A percentile compares a stretch with the other conserved stretches of the same genome.
phyloP scores from a whole-genome alignment of 2,329 filamentous ascomycete species.

The Cadophora gregata region DNA sequence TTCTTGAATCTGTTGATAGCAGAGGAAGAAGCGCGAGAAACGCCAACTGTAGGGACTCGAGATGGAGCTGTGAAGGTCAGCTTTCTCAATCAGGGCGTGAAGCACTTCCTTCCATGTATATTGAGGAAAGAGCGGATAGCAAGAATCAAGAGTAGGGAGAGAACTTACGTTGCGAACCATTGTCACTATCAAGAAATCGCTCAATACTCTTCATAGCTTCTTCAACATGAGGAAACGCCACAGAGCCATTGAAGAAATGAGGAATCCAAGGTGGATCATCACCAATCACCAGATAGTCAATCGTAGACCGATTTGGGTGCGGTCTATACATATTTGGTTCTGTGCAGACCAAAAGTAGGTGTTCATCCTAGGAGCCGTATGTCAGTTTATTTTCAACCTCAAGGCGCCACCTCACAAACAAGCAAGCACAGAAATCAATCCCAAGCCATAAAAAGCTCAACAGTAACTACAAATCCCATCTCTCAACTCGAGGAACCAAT shows the following conservation, averaged over 20 bases:
- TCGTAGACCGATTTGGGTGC: constrained; percentile 8
- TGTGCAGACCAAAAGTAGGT: not conserved
- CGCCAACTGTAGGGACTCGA: constrained; percentile 1
- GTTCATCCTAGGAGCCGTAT: not conserved
- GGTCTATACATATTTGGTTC: constrained; percentile 4
- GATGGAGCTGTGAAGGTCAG: not conserved
- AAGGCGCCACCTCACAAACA: too few relatives aligned
- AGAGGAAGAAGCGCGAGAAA: constrained; percentile 6
- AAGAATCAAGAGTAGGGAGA: not conserved
- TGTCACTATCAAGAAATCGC: not conserved
- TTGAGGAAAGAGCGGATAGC: not conserved
- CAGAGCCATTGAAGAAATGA: constrained; percentile 9
- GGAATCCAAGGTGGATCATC: constrained; percentile 11
- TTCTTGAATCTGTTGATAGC: not conserved
- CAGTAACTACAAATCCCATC: too few relatives aligned
- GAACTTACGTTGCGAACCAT: not conserved
- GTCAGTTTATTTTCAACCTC: not conserved
- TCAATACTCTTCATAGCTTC: constrained; percentile 8
- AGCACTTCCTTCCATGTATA: too few relatives aligned
- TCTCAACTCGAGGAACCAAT: too few relatives aligned
- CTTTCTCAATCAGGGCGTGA: too few relatives aligned
- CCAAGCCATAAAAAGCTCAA: too few relatives aligned
- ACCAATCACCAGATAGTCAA: constrained; percentile 10
- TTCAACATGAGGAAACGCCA: constrained; percentile 13
- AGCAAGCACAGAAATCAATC: too few relatives aligned